Percentiles rank a stretch among this genome's conserved stretches.
Conservation (phyloP, 2,329 filamentous ascomycete genomes). For the Pestalotiopsis sp. region DNA sequence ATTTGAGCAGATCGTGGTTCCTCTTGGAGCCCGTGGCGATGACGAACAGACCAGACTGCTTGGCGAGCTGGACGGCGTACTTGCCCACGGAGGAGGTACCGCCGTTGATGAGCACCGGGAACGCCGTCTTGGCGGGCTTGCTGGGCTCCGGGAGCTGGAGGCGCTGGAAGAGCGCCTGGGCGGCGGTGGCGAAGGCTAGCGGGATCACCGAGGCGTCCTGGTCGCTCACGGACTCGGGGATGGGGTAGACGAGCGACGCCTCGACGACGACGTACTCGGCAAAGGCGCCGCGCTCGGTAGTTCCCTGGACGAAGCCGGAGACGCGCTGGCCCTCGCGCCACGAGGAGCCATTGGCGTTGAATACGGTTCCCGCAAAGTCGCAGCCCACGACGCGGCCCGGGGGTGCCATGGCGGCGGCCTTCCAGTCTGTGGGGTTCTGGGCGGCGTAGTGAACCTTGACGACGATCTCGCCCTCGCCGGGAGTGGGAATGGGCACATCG, state of each 20-base stretch:
- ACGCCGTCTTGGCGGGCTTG: constrained; percentile 27
- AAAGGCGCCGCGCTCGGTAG: constrained; percentile 30
- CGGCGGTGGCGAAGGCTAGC: constrained; percentile 48
- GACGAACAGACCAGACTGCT: constrained; percentile 28
- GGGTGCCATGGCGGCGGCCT: constrained; percentile 19
- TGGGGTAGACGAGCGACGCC: constrained; percentile 28
- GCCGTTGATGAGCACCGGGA: constrained; percentile 35
- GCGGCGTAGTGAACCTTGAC: constrained; percentile 33
- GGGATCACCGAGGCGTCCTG: constrained; percentile 29
- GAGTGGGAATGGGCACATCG: constrained; percentile 30
- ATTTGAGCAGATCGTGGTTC: constrained; percentile 27
- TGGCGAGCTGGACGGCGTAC: constrained; percentile 31
- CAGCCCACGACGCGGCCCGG: constrained; percentile 33
- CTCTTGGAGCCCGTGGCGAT: constrained; percentile 27
- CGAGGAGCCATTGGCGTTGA: constrained; percentile 29
- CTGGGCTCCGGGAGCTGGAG: constrained; percentile 32
- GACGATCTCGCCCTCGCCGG: constrained; percentile 34
- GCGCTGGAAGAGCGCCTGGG: constrained; percentile 33
- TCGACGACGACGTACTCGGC: constrained; percentile 32
- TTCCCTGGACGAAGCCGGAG: constrained; percentile 35
- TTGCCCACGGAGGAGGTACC: constrained; percentile 29
- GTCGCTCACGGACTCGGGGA: constrained; percentile 30
- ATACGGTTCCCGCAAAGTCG: constrained; percentile 37
- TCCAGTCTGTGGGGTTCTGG: constrained; percentile 40
- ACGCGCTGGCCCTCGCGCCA: constrained; percentile 35